Percentiles rank a stretch among this genome's conserved stretches.
Evolutionary conservation across 1,284 basidiomycete species (phyloP).

Genomic region (Cystobasidium sp.): DNA sequence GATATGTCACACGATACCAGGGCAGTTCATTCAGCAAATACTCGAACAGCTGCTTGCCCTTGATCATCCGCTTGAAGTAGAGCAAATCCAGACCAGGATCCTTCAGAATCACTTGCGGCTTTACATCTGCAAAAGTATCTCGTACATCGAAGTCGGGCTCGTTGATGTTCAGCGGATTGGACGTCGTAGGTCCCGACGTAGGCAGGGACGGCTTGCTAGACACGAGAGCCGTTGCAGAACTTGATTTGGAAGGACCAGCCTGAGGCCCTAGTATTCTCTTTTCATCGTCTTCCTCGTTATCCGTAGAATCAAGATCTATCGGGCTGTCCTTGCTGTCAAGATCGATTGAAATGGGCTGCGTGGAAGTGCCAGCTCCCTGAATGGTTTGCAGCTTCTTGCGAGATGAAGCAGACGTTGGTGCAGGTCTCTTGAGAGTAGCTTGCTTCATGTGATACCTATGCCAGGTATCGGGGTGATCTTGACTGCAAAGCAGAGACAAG

Average conservation of each 20-base stretch:
- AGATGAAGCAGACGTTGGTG: not conserved
- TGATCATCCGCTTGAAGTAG: constrained; percentile 36
- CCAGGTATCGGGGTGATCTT: no score
- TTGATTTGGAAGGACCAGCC: not conserved
- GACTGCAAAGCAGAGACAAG: no score
- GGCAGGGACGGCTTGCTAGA: not conserved
- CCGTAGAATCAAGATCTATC: constrained; percentile 29
- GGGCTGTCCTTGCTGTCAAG: constrained; percentile 18
- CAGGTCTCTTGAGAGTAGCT: constrained; percentile 7
- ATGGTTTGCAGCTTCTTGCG: not conserved
- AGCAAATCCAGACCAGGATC: constrained; percentile 43
- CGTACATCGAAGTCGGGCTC: constrained; percentile 35
- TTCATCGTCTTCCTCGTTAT: constrained; percentile 1
- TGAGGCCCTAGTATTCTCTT: no score
- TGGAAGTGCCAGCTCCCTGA: not conserved
- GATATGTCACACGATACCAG: constrained; percentile 57
- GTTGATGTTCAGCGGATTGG: constrained; percentile 36
- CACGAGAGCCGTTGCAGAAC: not conserved
- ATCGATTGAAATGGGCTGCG: not conserved
- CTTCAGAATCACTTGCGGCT: constrained; percentile 37
- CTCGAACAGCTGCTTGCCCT: constrained; percentile 48
- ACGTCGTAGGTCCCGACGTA: constrained; percentile 18
- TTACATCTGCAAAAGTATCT: constrained; percentile 8
- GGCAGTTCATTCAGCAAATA: constrained; percentile 55
- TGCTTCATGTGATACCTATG: no score